phyloP scores from a whole-genome alignment of 2,329 filamentous ascomycete species.

The Aspergillus tanneri region DNA sequence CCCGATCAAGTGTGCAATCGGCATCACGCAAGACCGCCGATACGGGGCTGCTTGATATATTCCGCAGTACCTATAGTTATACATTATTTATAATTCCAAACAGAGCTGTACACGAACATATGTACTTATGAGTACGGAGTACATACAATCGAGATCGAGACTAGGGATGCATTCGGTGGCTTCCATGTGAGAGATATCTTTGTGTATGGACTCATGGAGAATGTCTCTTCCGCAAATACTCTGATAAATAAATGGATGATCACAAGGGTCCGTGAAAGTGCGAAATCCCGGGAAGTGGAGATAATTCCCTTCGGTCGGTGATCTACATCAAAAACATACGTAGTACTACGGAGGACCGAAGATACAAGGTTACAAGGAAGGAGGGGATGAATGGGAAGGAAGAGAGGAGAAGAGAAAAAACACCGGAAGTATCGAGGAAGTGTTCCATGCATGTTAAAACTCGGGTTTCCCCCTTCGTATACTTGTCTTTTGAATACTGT shows the following conservation, averaged over 20 bases:
- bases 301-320: slow-evolving; percentile 18
- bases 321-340: no score
- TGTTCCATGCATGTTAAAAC: no score
- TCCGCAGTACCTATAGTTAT: background rate
- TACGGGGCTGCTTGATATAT: no score
- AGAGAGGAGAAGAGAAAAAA: no score
- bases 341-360: no score
- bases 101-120: no score
- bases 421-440: no score
- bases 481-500: background rate
- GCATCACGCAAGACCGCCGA: background rate
- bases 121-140: no score
- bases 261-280: slow-evolving; percentile 6
- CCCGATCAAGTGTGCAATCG: background rate
- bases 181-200: background rate
- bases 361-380: no score
- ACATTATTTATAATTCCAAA: background rate
- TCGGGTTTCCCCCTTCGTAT: background rate
- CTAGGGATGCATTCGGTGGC: no score
- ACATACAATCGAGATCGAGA: no score
- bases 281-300: slow-evolving; percentile 17
- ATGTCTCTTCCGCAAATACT: background rate
- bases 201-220: background rate
- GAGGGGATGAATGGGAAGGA: no score
- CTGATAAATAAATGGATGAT: background rate